A percentile compares a stretch with the other conserved stretches of the same genome.
These are phyloP conservation scores for Pugionium cornutum DNA, from an alignment of 345 rosid genomes.

Conservation along the genomic window DNA sequence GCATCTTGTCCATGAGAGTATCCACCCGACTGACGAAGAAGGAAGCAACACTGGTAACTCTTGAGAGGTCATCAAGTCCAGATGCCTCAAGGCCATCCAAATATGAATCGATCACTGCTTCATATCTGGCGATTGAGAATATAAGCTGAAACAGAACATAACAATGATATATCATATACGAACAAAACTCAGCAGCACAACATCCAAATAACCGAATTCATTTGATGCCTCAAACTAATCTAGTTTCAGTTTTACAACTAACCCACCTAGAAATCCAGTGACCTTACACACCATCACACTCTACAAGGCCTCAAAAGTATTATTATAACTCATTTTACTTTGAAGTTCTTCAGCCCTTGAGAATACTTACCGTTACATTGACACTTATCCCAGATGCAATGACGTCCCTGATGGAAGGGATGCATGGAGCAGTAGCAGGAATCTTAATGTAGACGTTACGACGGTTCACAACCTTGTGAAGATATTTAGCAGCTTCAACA, in stretches of 20 bases:
- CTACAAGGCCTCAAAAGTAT: too few species aligned
- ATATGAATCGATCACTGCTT: conserved; percentile 95
- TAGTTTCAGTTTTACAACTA: background rate
- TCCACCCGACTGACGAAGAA: conserved; percentile 98
- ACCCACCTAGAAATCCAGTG: conserved; percentile 1
- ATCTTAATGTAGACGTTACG: conserved; percentile 93
- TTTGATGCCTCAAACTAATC: background rate
- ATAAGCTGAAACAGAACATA: conserved; percentile 64
- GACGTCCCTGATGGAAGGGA: conserved; percentile 91
- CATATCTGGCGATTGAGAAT: conserved; percentile 88
- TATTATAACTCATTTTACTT: background rate
- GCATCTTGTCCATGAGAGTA: conserved; percentile 92
- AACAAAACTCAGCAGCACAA: too few species aligned
- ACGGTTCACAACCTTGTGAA: conserved; percentile 80
- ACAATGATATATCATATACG: conserved; percentile 8
- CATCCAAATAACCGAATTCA: background rate
- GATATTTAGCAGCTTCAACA: conserved; percentile 86
- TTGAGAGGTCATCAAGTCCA: conserved; percentile 86
- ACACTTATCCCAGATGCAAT: conserved; percentile 86
- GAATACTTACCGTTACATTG: conserved; percentile 82
- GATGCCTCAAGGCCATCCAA: conserved; percentile 99
- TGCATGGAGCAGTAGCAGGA: conserved; percentile 90
- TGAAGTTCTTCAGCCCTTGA: background rate
- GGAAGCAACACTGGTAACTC: conserved; percentile 96
- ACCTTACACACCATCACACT: conserved; percentile 1